These are phyloP conservation scores for Fomitopsis serialis DNA, from an alignment of 768 basidiomycete genomes.

Conservation along the genomic window DNA sequence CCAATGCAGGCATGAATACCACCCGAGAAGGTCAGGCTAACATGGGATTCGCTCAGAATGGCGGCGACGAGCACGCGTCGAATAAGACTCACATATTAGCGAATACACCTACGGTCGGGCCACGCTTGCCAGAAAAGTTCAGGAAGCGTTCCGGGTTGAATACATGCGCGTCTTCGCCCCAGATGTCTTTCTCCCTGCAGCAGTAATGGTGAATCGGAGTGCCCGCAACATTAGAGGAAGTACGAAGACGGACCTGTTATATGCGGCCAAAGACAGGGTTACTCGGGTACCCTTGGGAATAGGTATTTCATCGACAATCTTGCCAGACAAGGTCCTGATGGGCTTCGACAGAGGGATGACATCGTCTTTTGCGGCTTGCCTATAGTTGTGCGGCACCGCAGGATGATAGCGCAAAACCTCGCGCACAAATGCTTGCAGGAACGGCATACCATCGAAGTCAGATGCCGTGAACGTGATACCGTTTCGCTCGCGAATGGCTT, in stretches of 20 bases:
- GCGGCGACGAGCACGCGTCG: not conserved
- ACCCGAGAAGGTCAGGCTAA: constrained; percentile 21
- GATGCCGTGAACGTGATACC: constrained; percentile 36
- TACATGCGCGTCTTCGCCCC: constrained; percentile 25
- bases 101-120: constrained; percentile 38
- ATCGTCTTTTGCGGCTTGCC: constrained; percentile 47
- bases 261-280: constrained; percentile 47
- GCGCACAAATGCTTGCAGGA: constrained; percentile 45
- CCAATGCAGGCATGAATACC: constrained; percentile 22
- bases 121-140: constrained; percentile 25
- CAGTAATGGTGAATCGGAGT: not conserved
- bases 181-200: constrained; percentile 21
- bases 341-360: constrained; percentile 55
- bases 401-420: constrained; percentile 53
- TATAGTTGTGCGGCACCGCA: constrained; percentile 46
- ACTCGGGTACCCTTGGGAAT: constrained; percentile 48
- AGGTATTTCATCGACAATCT: constrained; percentile 35
- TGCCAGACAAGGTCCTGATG: constrained; percentile 40
- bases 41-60: not conserved
- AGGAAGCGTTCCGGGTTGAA: constrained; percentile 28
- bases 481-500: constrained; percentile 29
- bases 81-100: constrained; percentile 38
- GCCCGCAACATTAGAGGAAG: not conserved
- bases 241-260: constrained; percentile 40
- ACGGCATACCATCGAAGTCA: constrained; percentile 48